Evolutionary conservation across 257 asterid genomes (phyloP), one percentile per base, ranked within the genome.

Genomic region (Lycium barbarum): DNA sequence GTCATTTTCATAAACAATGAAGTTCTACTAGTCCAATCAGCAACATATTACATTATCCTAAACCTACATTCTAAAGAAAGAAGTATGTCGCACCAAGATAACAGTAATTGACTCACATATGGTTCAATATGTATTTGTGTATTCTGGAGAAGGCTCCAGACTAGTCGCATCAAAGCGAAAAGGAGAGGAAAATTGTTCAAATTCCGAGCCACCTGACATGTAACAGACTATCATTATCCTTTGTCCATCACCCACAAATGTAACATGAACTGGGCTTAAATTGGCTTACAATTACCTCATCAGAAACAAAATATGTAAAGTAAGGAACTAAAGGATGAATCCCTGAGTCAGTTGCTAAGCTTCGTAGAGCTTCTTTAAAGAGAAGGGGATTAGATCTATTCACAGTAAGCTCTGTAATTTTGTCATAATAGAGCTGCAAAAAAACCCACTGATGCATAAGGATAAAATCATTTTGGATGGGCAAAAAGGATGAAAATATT

Each of bases 331-430:
- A 87, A 66, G 98, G 98, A 89, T 97, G 99, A 70, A 97, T 92
- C 83, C 99, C 99, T 2, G 99, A 94, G 88, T 95, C 98, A 71
- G 98, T 94, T 87, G 98, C 95, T 93, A 97, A 92, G 93, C 98
- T 95, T 89, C 61, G 88, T 78, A 97, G 86, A 74, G 99, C 98
- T 89, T 91, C 90, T 85, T 93, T 97, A 86, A 97, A 93, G 81
- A 95, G 93, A 71, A 88, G 86, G 62, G 98, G 90, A 82, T 91
- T 98, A 1, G 99, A 92, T 91, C 90, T 93, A 84, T 91, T 89
- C 82, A 91, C 87, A 47, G 96, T 92, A 87, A 97, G 93, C 90
- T 97, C 99, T 1, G 97, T 94, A 84, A 97, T 89, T 88, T 97
- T 97, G 88, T 95, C 99, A 89, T 94, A 95, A 91, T 97, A 97